Conservation (phyloP, 176 grass and related monocot species). For the Hsuehochloa calcarea region DNA sequence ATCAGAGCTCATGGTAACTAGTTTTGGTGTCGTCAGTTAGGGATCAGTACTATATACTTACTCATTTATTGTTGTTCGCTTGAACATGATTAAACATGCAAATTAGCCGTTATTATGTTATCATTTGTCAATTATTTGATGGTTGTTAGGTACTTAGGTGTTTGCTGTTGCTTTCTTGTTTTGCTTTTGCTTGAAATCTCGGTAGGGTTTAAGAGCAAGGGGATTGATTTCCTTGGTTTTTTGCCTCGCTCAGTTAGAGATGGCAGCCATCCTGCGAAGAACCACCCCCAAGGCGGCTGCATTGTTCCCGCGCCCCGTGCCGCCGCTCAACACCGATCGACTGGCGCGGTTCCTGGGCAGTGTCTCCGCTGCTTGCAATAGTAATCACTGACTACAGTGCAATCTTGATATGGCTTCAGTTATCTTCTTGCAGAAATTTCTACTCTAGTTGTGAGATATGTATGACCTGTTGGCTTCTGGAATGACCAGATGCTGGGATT, state of each 20-base stretch:
- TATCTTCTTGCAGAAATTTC: background rate
- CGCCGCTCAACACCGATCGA: background rate
- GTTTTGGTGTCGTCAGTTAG: no score
- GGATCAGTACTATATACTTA: no score
- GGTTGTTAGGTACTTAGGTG: no score
- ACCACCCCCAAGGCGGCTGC: background rate
- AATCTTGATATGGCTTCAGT: background rate
- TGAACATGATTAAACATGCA: no score
- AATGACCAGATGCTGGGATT: background rate
- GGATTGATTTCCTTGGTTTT: background rate
- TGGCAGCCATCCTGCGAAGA: slow-evolving; percentile 18
- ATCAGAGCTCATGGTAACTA: no score
- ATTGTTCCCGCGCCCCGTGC: background rate
- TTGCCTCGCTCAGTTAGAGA: background rate
- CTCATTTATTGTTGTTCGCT: no score
- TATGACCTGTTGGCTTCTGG: background rate
- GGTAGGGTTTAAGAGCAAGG: background rate
- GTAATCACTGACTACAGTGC: background rate
- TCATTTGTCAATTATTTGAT: no score
- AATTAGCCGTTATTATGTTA: no score
- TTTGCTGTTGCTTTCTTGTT: background rate
- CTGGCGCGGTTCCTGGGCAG: background rate
- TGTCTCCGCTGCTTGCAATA: background rate
- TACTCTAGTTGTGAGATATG: background rate
- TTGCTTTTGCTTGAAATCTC: background rate